Evolutionary conservation across 2,329 filamentous ascomycete genomes (phyloP).

Genomic region (Fusarium paranaense): DNA sequence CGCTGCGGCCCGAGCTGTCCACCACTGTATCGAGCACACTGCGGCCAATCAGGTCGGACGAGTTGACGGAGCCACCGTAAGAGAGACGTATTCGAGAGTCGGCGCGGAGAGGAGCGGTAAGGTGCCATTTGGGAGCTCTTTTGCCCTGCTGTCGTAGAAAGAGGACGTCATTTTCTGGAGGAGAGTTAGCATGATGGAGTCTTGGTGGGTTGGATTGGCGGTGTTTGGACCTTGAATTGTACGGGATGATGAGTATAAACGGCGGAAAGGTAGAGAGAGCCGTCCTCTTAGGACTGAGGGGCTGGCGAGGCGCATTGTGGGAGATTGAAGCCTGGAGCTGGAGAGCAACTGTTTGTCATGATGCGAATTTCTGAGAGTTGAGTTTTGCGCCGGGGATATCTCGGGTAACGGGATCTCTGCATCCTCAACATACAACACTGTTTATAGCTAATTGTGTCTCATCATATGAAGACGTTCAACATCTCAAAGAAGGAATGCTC

Average conservation of each 20-base stretch:
- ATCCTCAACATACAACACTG: background rate
- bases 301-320: constrained; percentile 29
- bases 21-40: constrained; percentile 68
- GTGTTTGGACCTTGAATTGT: constrained; percentile 42
- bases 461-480: background rate
- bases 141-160: constrained; percentile 54
- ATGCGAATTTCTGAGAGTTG: constrained; percentile 28
- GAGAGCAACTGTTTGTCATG: constrained; percentile 19
- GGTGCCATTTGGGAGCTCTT: constrained; percentile 52
- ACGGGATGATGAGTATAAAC: constrained; percentile 44
- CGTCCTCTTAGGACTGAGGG: constrained; percentile 8
- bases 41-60: constrained; percentile 73
- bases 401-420: constrained; percentile 26
- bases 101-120: constrained; percentile 51
- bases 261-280: background rate
- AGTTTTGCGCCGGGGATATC: constrained; percentile 41
- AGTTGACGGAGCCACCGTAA: constrained; percentile 61
- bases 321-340: background rate
- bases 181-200: constrained; percentile 24
- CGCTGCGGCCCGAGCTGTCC: constrained; percentile 62
- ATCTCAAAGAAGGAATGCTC: background rate
- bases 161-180: constrained; percentile 54
- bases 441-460: background rate
- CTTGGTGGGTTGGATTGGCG: background rate
- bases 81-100: constrained; percentile 49